Base-by-base conservation (phyloP, 768 basidiomycete genomes). In the Amanita muscaria region DNA sequence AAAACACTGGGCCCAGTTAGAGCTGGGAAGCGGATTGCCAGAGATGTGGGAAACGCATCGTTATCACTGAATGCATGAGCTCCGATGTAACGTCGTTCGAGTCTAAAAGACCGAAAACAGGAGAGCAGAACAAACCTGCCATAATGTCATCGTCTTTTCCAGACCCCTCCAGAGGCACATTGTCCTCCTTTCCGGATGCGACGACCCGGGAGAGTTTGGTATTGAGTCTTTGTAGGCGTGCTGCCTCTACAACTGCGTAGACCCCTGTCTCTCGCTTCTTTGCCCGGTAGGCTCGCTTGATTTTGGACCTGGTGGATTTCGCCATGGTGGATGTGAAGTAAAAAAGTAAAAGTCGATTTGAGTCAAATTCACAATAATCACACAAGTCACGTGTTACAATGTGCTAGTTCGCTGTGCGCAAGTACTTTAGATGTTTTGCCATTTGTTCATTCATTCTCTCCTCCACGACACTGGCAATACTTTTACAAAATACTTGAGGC, bases 221-320 rank as follows among this genome's bases (percentile, higher is more conserved):
- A 55, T 81, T 79, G 32, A 90, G 71, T 48, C 88, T 74, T 49
- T 83, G 63, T 27, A 90, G 66, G 30, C 88, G 80, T 31, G 83
- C 87, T 15, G 88, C 86, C 50, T 85, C 81, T 7, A 76, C 69
- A 1, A 73, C 88, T 37, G 88, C 87, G 55, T 85, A 90, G 43
- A 84, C 73, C 43, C 86, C 81, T 34, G 64, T 61, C 56, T 80
- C 74, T 48, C 88, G 79, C 62, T 90, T 90, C 54, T 83, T 81
- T 11, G 79, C 69, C 52, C 88, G 83, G 62, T 77, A 86, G 11
- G 74, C 64, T 23, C 88, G 83, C 59, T 90, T 91, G 38, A 75
- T 72, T 65, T 91, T 91, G 5, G 86, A 87, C 56, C 88, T 70
- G 31, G 77, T 72, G 34, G 86, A 88, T 70, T 91, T 91, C 33